phyloP scores from a whole-genome alignment of 1,284 basidiomycete genomes.

The Marasmius tenuissimus region DNA sequence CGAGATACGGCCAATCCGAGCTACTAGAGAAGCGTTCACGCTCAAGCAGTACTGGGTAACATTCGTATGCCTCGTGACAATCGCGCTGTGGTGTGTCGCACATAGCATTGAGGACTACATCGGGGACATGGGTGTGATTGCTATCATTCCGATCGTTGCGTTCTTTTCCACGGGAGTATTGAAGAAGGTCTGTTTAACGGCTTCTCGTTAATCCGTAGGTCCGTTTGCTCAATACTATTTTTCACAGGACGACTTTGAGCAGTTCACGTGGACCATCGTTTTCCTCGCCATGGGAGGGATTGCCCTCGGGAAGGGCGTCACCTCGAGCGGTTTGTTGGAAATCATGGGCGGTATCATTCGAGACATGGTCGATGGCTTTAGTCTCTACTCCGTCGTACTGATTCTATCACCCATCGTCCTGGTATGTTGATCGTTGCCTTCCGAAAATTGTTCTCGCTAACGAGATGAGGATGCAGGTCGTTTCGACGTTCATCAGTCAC shows the following conservation, averaged over 20 bases:
- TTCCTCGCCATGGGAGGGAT: conserved; percentile 99
- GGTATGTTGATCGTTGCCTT: conserved; percentile 51
- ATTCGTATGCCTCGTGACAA: conserved; percentile 84
- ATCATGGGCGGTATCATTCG: conserved; percentile 76
- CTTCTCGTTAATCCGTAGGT: conserved; percentile 1
- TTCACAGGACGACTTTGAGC: conserved; percentile 88
- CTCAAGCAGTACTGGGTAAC: conserved; percentile 91
- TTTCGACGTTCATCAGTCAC: conserved; percentile 93
- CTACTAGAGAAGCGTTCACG: conserved; percentile 80
- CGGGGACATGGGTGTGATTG: conserved; percentile 98
- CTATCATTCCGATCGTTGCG: conserved; percentile 89
- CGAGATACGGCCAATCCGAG: conserved; percentile 80
- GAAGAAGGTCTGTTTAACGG: conserved; percentile 72
- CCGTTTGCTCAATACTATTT: conserved; percentile 3
- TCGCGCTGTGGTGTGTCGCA: conserved; percentile 90
- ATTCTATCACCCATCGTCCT: conserved; percentile 86
- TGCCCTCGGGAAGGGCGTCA: conserved; percentile 92
- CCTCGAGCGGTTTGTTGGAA: conserved; percentile 84
- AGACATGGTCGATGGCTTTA: conserved; percentile 66
- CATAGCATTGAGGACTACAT: conserved; percentile 77
- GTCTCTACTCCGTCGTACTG: conserved; percentile 82
- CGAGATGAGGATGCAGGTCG: conserved; percentile 44
- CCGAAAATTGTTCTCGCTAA: conserved; percentile 21
- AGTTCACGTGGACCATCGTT: conserved; percentile 93
- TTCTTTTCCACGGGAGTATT: conserved; percentile 96